Evolutionary conservation across 176 grass and related monocot genomes (phyloP), one percentile per base, ranked within the genome.

Genomic region (Oryza glaberrima): DNA sequence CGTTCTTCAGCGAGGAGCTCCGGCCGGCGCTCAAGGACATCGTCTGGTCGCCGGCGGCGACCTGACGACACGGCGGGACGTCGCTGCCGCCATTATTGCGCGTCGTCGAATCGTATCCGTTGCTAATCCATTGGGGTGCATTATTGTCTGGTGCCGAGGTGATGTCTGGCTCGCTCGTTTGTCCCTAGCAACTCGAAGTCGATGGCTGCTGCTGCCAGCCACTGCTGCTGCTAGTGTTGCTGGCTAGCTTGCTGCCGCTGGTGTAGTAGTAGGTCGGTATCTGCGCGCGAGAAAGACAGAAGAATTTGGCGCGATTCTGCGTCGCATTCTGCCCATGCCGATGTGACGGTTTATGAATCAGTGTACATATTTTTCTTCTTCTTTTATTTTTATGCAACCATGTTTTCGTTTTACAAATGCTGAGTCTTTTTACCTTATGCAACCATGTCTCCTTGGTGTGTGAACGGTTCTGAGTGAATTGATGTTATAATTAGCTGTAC

Each of bases 11-110:
- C 60, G 64, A 85, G 76, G 76, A 81, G 77, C 87, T 89, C 26
- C 82, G 65, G 7, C 87, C 87, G 6, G 70, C 71, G 48, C 88
- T 89, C 9, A 30, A 70, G 72, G 82, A 89, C 82, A 89, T 85
- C 70, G 71, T 85, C 43, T 81, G 82, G 88, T 44, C 80, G 22
- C 68, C 68, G 3, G 80, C 80, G 51, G 49, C 80, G 69, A 61
- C 36, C 13, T 82, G 80, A 82, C 2, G 46, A 45, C 34, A 14
- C 26, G 16, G 5, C 16, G 4, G 4, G 51, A 7, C 38, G 52
- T 73, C 36, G 36, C 48, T 20, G 17, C 38, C 67, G 12, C 14
- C 67, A 86, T 86, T 80, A 80, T 73, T 80, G 84, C 77, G 5
- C 52, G 30, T 16, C 52, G 30, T 16, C 38, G 22, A 9, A 60